Conservation (phyloP, 2,329 filamentous ascomycete species). For the Madurella mycetomatis region DNA sequence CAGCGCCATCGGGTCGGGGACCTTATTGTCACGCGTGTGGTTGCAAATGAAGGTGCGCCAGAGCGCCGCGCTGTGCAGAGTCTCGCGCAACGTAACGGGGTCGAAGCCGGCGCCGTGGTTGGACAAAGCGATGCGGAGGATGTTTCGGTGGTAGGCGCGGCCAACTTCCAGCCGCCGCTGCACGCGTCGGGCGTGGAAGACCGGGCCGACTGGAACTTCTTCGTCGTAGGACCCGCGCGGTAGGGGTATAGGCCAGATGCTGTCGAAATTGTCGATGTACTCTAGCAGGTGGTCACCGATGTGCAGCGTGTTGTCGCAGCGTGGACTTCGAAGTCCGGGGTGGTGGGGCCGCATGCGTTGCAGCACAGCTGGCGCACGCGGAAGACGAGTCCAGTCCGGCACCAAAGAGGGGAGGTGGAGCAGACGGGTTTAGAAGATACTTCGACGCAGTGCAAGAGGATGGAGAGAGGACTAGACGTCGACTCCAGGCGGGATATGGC, state of each 20-base stretch:
- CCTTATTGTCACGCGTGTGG: neutral
- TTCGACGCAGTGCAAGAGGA: neutral
- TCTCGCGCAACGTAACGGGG: too few relatives aligned
- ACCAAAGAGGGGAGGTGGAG: constrained; percentile 1
- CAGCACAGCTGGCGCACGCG: neutral
- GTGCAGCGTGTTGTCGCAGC: neutral
- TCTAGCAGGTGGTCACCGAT: neutral
- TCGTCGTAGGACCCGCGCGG: neutral
- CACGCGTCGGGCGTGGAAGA: neutral
- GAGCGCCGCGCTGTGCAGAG: neutral
- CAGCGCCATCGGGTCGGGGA: neutral
- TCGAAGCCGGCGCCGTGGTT: neutral
- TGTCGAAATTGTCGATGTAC: neutral
- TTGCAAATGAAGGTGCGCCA: constrained; percentile 5
- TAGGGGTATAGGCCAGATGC: neutral
- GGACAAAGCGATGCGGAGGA: neutral
- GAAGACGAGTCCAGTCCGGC: neutral
- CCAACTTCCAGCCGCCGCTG: neutral
- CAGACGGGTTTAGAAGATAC: neutral
- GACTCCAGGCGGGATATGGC: neutral
- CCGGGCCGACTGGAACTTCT: neutral
- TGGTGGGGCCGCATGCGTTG: neutral
- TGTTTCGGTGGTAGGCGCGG: neutral
- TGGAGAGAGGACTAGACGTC: neutral
- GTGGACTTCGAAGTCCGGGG: neutral